Evolutionary conservation across 2,329 filamentous ascomycete species (phyloP), one percentile per base, ranked within the genome.

Genomic region (Huntiella moniliformis): DNA sequence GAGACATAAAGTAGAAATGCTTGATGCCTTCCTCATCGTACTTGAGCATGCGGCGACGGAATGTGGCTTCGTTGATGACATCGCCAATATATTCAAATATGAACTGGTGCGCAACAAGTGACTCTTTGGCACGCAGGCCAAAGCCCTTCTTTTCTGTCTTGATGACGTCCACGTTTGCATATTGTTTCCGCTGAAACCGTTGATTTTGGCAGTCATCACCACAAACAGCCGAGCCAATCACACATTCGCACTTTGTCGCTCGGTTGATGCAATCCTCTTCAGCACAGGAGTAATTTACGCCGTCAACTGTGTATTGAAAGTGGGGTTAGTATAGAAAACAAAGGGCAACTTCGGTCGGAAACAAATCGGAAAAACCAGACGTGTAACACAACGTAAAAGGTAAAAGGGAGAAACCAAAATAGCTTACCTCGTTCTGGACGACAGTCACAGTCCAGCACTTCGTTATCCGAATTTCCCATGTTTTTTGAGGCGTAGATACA

Each of bases 1-100:
- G 77, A 22, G 91, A 96, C 91, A 98, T 98, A 67, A 98, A 98
- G 64, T 98, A 98, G 61, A 98, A 98, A 63, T 98, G 91, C 61
- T 92, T 94, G 70, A 98, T 95, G 51, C 87, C 87, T 60, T 96
- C 85, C 41, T 91, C 74, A 58, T 95, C 86, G 62, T 98, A 98
- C 56, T 92, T 82, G 35, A 85, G 67, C 78, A 92, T 95, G 51
- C 91, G 84, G 49, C 78, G 77, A 47, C 86, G 82, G 58, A 96
- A 96, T 8, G 81, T 81, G 28, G 75, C 72, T 63, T 98, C 88
- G 55, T 92, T 88, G 59, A 98, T 95, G 54, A 96, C 91, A 63
- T 98, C 91, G 55, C 91, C 91, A 55, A 98, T 88, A 61, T 98
- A 98, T 64, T 98, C 91, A 59, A 85, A 96, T 54, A 98, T 85